Evolutionary conservation across 306 rosid genomes (phyloP).

Genomic region (Pyrus pyrifolia): DNA sequence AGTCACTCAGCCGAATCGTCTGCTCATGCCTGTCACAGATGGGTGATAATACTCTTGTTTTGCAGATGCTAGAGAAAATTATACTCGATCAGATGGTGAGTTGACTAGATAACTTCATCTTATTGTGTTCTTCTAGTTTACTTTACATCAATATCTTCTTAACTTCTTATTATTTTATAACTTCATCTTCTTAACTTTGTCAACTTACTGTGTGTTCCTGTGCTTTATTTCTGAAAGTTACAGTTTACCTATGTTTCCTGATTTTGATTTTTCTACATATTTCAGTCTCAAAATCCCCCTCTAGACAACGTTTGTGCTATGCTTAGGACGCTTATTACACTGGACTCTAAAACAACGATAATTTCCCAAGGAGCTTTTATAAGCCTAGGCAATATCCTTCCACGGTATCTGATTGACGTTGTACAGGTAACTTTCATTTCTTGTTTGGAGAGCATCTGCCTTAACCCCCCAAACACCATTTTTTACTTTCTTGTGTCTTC

Average conservation of each 20-base stretch:
- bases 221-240: not conserved
- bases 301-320: conserved; percentile 60
- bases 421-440: conserved; percentile 43
- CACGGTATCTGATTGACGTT: conserved; percentile 50
- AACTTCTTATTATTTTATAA: too few species aligned
- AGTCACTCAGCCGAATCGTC: conserved; percentile 34
- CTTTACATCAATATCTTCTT: not conserved
- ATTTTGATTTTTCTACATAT: conserved; percentile 13
- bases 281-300: conserved; percentile 46
- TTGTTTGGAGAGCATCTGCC: not conserved
- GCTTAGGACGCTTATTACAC: conserved; percentile 46
- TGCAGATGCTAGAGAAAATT: conserved; percentile 46
- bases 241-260: not conserved
- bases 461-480: not conserved
- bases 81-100: conserved; percentile 56
- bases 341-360: conserved; percentile 51
- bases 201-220: not conserved
- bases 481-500: not conserved
- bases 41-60: conserved; percentile 58
- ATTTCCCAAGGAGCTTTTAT: conserved; percentile 49
- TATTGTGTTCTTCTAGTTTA: not conserved
- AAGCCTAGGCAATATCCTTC: conserved; percentile 41
- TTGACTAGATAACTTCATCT: conserved; percentile 6
- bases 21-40: conserved; percentile 54
- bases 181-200: too few species aligned